Evolutionary conservation across 2,329 filamentous ascomycete species (phyloP).

Genomic region (Calonectria hongkongensis): DNA sequence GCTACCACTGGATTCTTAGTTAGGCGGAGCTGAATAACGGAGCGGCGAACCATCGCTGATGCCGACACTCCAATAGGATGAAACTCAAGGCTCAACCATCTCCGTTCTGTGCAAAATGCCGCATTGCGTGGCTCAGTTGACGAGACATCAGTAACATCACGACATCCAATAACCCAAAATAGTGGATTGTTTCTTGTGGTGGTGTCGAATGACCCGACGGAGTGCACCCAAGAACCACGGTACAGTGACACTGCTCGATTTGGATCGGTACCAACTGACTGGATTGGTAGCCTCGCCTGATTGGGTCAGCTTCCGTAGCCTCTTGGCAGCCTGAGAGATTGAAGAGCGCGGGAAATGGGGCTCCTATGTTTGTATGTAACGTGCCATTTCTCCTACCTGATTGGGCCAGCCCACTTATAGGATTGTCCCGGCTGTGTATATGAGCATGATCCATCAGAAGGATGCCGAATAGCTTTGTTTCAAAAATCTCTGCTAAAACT

Average conservation of each 20-base stretch:
- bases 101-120: not conserved
- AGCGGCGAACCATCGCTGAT: no score
- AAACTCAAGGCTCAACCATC: not conserved
- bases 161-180: conserved; percentile 1
- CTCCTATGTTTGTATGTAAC: conserved; percentile 2
- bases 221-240: not conserved
- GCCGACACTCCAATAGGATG: not conserved
- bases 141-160: not conserved
- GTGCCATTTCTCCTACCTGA: not conserved
- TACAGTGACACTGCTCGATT: not conserved
- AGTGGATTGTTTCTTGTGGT: not conserved
- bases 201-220: not conserved
- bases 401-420: not conserved
- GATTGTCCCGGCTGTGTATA: not conserved
- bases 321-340: conserved; percentile 15
- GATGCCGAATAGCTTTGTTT: not conserved
- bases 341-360: not conserved
- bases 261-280: not conserved
- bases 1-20: not conserved
- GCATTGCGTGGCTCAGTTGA: not conserved
- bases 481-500: not conserved
- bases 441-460: not conserved
- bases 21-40: not conserved
- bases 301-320: conserved; percentile 7
- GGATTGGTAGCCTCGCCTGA: not conserved